Conservation (phyloP, 352 stramenopile species). For the Phytophthora syringae region DNA sequence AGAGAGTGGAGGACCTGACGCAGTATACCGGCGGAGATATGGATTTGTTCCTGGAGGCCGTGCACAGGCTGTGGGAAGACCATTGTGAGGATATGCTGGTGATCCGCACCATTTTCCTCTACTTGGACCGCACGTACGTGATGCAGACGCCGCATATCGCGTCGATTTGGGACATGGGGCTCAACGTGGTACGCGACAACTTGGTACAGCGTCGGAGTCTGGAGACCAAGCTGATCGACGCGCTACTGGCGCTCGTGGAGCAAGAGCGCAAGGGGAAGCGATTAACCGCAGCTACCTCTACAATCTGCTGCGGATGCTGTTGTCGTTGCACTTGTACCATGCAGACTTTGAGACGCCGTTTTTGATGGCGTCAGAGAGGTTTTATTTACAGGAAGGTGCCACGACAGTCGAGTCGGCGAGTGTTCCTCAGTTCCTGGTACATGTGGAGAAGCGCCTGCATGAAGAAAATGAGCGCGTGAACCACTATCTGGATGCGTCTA, state of each 20-base stretch:
- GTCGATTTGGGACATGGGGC: conserved; percentile 93
- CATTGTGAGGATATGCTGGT: conserved; percentile 93
- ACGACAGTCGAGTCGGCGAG: conserved; percentile 60
- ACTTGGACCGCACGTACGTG: conserved; percentile 92
- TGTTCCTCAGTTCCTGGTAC: conserved; percentile 86
- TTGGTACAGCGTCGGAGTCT: conserved; percentile 61
- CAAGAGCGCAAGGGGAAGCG: conserved; percentile 87
- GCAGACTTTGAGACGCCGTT: conserved; percentile 88
- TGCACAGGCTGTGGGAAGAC: conserved; percentile 88
- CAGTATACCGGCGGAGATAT: conserved; percentile 65
- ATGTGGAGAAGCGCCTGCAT: conserved; percentile 87
- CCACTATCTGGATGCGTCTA: conserved; percentile 79
- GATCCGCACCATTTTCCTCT: conserved; percentile 94
- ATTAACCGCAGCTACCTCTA: conserved; percentile 87
- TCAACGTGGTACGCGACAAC: conserved; percentile 73
- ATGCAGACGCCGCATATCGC: conserved; percentile 85
- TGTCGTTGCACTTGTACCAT: conserved; percentile 88
- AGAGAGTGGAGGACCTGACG: conserved; percentile 67
- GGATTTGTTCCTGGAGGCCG: conserved; percentile 74
- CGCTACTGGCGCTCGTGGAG: conserved; percentile 87
- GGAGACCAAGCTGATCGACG: conserved; percentile 73
- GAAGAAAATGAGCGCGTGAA: conserved; percentile 83
- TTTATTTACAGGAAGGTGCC: conserved; percentile 87
- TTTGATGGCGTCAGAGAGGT: conserved; percentile 84
- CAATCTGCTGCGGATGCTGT: conserved; percentile 84